Conservation (phyloP, 139 green algal species). For the Chlamydomonas schloesseri region DNA sequence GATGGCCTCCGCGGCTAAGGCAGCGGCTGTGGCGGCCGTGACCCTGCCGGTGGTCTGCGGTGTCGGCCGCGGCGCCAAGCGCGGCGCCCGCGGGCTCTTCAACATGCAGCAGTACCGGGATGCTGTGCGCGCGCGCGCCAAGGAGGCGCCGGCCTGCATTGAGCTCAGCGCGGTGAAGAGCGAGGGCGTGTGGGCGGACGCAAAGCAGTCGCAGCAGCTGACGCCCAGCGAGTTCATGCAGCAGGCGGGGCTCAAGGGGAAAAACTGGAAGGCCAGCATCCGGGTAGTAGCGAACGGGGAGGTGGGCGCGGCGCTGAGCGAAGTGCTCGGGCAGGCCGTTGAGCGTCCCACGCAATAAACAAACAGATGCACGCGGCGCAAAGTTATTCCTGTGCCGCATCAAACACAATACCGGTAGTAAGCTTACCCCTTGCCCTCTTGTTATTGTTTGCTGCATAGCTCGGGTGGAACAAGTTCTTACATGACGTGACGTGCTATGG, state of each 20-base stretch:
- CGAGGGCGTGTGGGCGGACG: neutral
- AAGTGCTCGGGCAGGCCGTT: neutral
- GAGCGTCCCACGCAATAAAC: neutral
- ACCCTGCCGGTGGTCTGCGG: neutral
- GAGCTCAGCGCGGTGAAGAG: constrained; percentile 2
- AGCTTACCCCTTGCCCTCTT: too few relatives aligned
- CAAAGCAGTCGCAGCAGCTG: neutral
- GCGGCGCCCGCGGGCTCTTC: neutral
- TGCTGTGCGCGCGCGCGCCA: neutral
- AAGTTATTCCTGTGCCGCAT: neutral
- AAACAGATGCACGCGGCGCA: neutral
- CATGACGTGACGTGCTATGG: too few relatives aligned
- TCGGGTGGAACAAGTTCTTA: too few relatives aligned
- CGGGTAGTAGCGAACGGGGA: neutral
- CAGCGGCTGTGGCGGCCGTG: neutral
- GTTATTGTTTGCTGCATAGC: too few relatives aligned
- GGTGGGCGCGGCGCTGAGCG: neutral
- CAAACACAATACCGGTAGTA: too few relatives aligned
- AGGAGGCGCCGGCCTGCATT: neutral
- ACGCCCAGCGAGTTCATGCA: neutral
- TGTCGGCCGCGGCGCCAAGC: neutral
- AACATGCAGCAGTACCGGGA: neutral
- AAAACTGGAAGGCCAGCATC: constrained; percentile 10
- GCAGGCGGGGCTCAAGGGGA: constrained; percentile 2
- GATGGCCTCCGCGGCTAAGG: neutral